Percentiles rank a stretch among this genome's conserved stretches.
Conservation (phyloP, 2,329 filamentous ascomycete genomes). For the Alternaria gansuensis region DNA sequence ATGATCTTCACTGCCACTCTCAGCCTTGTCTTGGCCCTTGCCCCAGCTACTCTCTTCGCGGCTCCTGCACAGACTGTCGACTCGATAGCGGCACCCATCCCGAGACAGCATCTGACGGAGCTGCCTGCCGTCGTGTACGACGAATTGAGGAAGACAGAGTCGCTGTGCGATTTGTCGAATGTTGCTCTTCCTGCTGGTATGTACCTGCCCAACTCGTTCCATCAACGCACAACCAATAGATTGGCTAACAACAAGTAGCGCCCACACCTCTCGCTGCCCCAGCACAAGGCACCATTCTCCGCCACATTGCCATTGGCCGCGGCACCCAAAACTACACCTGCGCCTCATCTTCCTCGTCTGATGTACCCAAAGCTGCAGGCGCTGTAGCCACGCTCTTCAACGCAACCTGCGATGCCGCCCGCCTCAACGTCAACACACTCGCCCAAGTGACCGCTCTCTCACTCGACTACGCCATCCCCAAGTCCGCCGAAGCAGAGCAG, state of each 20-base stretch:
- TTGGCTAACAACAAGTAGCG: slow-evolving; percentile 51
- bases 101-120: slow-evolving; percentile 28
- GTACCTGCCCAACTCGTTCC: slow-evolving; percentile 8
- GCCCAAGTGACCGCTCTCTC: slow-evolving; percentile 71
- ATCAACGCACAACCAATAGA: background rate
- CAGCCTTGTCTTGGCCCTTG: slow-evolving; percentile 47
- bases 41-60: slow-evolving; percentile 46
- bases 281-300: slow-evolving; percentile 68
- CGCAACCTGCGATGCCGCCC: slow-evolving; percentile 77
- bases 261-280: slow-evolving; percentile 69
- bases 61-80: slow-evolving; percentile 41
- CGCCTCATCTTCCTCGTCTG: slow-evolving; percentile 64
- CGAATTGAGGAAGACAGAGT: slow-evolving; percentile 34
- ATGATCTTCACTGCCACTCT: slow-evolving; percentile 50
- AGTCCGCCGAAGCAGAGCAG: slow-evolving; percentile 60
- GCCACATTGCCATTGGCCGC: slow-evolving; percentile 84
- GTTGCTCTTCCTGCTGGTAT: slow-evolving; percentile 47
- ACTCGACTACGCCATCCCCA: slow-evolving; percentile 70
- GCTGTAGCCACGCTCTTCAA: slow-evolving; percentile 89
- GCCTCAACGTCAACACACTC: slow-evolving; percentile 67
- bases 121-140: slow-evolving; percentile 32
- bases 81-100: slow-evolving; percentile 34
- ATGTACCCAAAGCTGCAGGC: slow-evolving; percentile 71
- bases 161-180: slow-evolving; percentile 42
- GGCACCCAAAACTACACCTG: slow-evolving; percentile 97